A percentile compares a stretch with the other conserved stretches of the same genome.
phyloP scores from a whole-genome alignment of 306 rosid species.

The Cucurbita maxima region DNA sequence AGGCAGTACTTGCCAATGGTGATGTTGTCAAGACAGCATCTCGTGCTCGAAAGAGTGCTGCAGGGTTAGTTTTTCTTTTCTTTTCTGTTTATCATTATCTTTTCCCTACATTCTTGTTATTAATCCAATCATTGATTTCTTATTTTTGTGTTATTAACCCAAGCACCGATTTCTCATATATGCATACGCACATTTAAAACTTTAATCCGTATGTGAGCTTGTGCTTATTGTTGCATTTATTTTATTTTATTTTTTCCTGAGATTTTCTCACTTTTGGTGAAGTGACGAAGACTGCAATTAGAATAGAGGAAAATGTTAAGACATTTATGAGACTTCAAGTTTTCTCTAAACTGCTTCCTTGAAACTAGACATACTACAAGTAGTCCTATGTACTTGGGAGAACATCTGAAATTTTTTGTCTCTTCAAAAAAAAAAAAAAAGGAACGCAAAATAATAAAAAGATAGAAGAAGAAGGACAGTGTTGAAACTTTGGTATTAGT shows the following conservation, averaged over 20 bases:
- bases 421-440: too few relatives aligned
- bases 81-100: not conserved
- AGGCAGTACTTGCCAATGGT: constrained; percentile 90
- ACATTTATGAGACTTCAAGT: not conserved
- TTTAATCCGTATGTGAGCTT: too few relatives aligned
- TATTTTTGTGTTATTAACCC: too few relatives aligned
- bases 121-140: not conserved
- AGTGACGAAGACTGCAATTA: not conserved
- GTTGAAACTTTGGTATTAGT: not conserved
- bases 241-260: not conserved
- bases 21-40: constrained; percentile 86
- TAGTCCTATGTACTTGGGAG: not conserved
- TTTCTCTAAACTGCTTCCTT: not conserved
- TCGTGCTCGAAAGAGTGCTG: constrained; percentile 95
- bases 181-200: too few relatives aligned
- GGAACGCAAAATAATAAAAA: not conserved
- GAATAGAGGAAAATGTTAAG: not conserved
- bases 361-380: not conserved
- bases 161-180: too few relatives aligned
- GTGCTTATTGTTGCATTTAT: not conserved
- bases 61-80: constrained; percentile 43
- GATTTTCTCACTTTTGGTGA: not conserved
- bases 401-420: not conserved
- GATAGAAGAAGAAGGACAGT: not conserved
- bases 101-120: not conserved